These are phyloP conservation scores for Oemleria cerasiformis DNA, from an alignment of 306 rosid genomes.

Conservation along the genomic window DNA sequence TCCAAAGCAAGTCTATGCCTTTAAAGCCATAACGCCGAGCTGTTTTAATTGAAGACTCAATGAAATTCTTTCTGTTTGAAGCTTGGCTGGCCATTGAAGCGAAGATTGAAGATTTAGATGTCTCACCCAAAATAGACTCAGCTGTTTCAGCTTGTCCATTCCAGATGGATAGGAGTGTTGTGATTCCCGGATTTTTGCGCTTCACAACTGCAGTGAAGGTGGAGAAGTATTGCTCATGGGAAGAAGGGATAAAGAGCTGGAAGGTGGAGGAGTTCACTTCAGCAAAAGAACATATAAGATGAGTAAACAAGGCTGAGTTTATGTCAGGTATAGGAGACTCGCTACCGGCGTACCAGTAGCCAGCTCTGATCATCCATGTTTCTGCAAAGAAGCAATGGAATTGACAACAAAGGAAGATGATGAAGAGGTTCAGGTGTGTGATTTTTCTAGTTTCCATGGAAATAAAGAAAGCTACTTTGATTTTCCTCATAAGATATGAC, in stretches of 20 bases:
- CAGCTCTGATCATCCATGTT: conserved; percentile 44
- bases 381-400: conserved; percentile 12
- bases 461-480: background rate
- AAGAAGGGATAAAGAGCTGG: conserved; percentile 28
- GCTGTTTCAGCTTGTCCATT: conserved; percentile 7
- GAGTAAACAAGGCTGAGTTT: conserved; percentile 41
- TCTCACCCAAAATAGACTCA: conserved; percentile 21
- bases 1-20: conserved; percentile 47
- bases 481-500: background rate
- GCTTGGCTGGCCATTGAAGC: conserved; percentile 30
- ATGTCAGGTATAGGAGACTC: conserved; percentile 30
- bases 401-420: background rate
- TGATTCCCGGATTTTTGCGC: conserved; percentile 38
- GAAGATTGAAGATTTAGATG: background rate
- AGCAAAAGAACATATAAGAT: conserved; percentile 41
- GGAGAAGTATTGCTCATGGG: conserved; percentile 30
- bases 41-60: conserved; percentile 43
- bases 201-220: conserved; percentile 30
- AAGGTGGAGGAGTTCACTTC: conserved; percentile 20
- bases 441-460: conserved; percentile 19
- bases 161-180: conserved; percentile 41
- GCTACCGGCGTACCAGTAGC: conserved; percentile 36
- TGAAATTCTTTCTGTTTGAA: conserved; percentile 37
- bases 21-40: conserved; percentile 41
- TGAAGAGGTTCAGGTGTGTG: background rate